Evolutionary conservation across 352 stramenopile genomes (phyloP), one percentile per base, ranked within the genome.

Genomic region (Phytophthora hybrid): DNA sequence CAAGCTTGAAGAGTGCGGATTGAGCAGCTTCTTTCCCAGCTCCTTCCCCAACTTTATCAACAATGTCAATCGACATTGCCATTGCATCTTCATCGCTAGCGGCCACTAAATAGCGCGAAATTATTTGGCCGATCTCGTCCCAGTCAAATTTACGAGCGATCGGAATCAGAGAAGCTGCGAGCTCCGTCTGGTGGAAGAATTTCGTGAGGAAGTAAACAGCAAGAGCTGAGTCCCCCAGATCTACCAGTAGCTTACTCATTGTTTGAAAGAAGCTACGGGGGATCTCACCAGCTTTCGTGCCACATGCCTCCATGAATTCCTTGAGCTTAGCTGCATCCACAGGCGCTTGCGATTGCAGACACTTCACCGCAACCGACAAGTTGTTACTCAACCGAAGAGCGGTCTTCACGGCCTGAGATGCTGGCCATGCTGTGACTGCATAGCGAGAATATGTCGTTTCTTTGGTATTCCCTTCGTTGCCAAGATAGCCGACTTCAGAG

Each of bases 391-490:
- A 4, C 16, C 41, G 41, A 51, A 51, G 41, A 51, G 41, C 18
- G 3, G 7, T 11, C 41, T 51, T 51, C 41, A 51, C 41, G 18
- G 16, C 41, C 18, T 51, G 41, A 21, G 14, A 14, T 19, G 18
- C 41, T 9, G 41, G 41, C 41, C 41, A 49, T 14, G 41, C 41
- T 49, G n/a, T 21, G 18, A 49, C n/a, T n/a, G 41, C 41, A 19
- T 49, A 49, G 21, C 41, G 41, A 49, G 41, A 49, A 9, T 49
- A 49, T 14, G n/a, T 49, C 1, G 41, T 49, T 14, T 49, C 41
- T n/a, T 19, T 51, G 41, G 31, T 31, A 9, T 19, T 32, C 4
- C 49, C 21, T 18, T 67, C 47, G 26, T 67, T 67, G 16, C 34
- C 61, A 26, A 29, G 46, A 23, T 60, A 60, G 21, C n/a, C 21